Percentiles rank a stretch among this genome's conserved stretches.
phyloP scores from a whole-genome alignment of 192 early-diverging fungal genomes.

The Physocladia obscura region DNA sequence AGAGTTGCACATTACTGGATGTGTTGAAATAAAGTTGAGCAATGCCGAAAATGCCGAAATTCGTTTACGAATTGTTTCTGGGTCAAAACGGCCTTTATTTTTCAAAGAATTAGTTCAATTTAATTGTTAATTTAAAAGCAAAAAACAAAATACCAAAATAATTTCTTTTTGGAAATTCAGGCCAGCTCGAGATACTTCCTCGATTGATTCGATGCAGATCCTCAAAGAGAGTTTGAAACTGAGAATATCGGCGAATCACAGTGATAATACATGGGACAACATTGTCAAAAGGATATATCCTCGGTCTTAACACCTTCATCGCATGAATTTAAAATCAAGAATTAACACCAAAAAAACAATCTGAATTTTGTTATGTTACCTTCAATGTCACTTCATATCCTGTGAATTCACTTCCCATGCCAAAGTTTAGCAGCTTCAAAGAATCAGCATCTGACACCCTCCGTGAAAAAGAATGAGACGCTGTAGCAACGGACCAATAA shows the following conservation, averaged over 20 bases:
- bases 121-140: neutral
- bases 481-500: neutral
- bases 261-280: neutral
- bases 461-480: neutral
- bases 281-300: neutral
- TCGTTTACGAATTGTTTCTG: neutral
- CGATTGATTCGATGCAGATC: neutral
- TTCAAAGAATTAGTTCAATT: neutral
- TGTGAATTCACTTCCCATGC: neutral
- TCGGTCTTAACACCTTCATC: slow-evolving; percentile 5
- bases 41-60: slow-evolving; percentile 22
- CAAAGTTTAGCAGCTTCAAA: neutral
- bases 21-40: slow-evolving; percentile 22
- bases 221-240: neutral
- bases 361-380: neutral
- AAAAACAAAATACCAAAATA: neutral
- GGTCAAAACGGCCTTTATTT: slow-evolving; percentile 8
- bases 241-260: slow-evolving; percentile 1
- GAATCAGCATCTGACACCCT: neutral
- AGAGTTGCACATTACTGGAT: slow-evolving; percentile 20
- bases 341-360: neutral
- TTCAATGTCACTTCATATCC: neutral
- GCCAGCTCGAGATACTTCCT: neutral
- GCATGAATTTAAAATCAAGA: neutral
- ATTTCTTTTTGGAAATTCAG: slow-evolving; percentile 1